Evolutionary conservation across 345 rosid species (phyloP).

Genomic region (Corymbia maculata): DNA sequence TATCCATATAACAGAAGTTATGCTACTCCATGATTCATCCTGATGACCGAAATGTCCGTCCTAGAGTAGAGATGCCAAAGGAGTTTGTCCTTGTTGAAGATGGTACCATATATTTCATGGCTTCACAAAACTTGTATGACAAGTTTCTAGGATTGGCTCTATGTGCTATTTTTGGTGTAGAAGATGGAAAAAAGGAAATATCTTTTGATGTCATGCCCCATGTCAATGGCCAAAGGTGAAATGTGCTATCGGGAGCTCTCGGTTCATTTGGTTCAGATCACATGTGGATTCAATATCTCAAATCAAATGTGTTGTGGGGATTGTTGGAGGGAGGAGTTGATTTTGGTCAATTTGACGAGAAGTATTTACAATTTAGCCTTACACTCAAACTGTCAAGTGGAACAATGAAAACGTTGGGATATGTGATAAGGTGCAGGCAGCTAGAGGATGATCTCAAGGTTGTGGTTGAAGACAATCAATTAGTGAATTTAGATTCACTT

Average conservation of each 20-base stretch:
- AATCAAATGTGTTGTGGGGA: background rate
- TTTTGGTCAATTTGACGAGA: background rate
- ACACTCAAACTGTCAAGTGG: accelerated
- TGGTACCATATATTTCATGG: background rate
- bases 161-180: accelerated
- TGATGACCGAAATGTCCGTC: background rate
- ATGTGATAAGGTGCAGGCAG: accelerated
- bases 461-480: too few species aligned
- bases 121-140: background rate
- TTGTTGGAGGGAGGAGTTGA: accelerated
- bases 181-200: background rate
- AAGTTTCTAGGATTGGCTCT: background rate
- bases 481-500: too few species aligned
- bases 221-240: accelerated
- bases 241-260: background rate
- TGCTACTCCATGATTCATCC: accelerated
- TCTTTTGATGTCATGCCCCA: accelerated
- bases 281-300: background rate
- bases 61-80: background rate
- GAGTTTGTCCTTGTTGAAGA: background rate
- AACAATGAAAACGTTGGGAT: background rate
- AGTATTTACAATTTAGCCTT: accelerated
- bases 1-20: accelerated
- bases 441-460: background rate
- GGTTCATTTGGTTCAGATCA: background rate